These are phyloP conservation scores for Aureobasidium sp. DNA, from an alignment of 2,329 filamentous ascomycete species.

Conservation along the genomic window DNA sequence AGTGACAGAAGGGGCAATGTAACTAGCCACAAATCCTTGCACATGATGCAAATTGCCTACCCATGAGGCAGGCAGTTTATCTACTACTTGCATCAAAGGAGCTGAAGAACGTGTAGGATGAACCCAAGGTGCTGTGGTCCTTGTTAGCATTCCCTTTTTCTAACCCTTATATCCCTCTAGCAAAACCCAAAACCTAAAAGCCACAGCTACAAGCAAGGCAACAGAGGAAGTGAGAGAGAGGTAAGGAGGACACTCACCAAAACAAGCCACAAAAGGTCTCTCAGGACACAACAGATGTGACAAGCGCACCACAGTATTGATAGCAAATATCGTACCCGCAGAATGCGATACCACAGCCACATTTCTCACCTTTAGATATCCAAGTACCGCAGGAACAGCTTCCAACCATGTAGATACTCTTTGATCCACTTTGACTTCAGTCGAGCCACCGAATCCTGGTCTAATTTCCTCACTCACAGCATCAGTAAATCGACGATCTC, in stretches of 20 bases:
- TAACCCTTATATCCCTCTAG: no score
- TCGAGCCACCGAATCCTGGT: conserved; percentile 41
- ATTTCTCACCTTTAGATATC: conserved; percentile 31
- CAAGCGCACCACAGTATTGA: conserved; percentile 36
- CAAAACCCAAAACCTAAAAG: no score
- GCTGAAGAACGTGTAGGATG: conserved; percentile 32
- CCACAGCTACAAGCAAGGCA: no score
- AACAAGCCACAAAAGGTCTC: conserved; percentile 26
- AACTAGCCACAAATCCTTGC: conserved; percentile 28
- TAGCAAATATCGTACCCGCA: conserved; percentile 37
- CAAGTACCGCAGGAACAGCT: conserved; percentile 34
- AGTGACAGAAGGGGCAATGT: conserved; percentile 24
- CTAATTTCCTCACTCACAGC: conserved; percentile 21
- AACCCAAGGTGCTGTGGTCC: conserved; percentile 37
- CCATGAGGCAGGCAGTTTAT: conserved; percentile 25
- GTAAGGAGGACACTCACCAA: conserved; percentile 17
- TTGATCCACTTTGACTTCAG: no score
- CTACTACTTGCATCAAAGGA: conserved; percentile 22
- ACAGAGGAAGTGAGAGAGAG: no score
- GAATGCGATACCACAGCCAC: conserved; percentile 37
- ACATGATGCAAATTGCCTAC: conserved; percentile 29
- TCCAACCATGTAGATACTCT: conserved; percentile 38
- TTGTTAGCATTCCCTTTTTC: background rate
- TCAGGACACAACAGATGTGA: conserved; percentile 30
- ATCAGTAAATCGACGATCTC: no score